Evolutionary conservation across 441 rosid genomes (phyloP), one percentile per base, ranked within the genome.

Genomic region (Arabidopsis hybrid): DNA sequence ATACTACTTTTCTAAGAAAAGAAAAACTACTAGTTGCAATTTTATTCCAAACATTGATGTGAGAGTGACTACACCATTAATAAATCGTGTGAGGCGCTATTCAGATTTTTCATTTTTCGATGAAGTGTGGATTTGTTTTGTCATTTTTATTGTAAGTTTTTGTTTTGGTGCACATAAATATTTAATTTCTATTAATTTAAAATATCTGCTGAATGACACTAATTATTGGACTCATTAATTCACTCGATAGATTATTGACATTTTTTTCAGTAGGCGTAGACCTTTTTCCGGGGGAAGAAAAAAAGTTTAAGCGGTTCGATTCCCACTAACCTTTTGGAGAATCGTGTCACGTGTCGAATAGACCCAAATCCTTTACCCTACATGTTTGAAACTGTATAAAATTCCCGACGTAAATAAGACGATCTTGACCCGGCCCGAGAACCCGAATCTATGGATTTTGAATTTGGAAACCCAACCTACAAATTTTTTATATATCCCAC

Each of bases 311-410:
- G 17, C 1, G 31, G 47, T 46, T 65, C 51, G 52, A 46, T 57
- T 57, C 51, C 72, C 67, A 66, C 77, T 58, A 29, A 26, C 2
- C 8, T 21, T 7, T 64, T 55, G 36, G 31, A 26, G 64, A 55
- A 34, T 36, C 29, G 42, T 10, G 39, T 26, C 52, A 57, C 14
- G 26, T 73, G 65, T 73, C 50, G 12, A 26, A 58, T 14, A 43
- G 17, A 53, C 59, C 14, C 35, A 16, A 14, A 8, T 7, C 18
- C 51, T 21, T 40, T 42, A 31, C 16, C 51, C 36, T 61, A 62
- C 21, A 18, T 40, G 32, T 59, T 59, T 59, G 64, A 59, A 36
- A 39, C 29, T 38, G 26, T 21, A 21, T 11, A 38, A 31, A 7
- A 8, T 66, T n/a, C 16, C 13, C 36, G 0, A 36, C 40, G 17